Conservation (phyloP, 805 yeast genomes). For the Pichia manshurica region DNA sequence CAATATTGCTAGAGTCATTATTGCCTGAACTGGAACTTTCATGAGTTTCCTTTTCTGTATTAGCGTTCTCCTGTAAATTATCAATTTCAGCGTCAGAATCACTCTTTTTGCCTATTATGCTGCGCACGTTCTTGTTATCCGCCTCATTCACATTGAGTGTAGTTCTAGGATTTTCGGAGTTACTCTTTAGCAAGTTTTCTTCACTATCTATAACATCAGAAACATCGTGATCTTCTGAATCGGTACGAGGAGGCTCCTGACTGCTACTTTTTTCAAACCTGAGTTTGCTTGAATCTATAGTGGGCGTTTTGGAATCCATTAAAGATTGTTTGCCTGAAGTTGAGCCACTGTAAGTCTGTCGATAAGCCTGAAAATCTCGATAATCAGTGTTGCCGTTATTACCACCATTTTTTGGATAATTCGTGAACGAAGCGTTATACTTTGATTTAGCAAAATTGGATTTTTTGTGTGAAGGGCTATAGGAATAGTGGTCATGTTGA, state of each 20-base stretch:
- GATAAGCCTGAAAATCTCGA: not conserved
- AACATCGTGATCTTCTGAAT: not conserved
- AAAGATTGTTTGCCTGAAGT: not conserved
- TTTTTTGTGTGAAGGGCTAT: not conserved
- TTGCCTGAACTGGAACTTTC: not conserved
- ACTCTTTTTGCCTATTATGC: too few relatives aligned
- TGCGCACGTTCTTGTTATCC: too few relatives aligned
- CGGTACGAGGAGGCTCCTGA: not conserved
- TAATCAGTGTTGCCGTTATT: not conserved
- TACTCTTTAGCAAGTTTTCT: not conserved
- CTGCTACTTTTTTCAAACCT: not conserved
- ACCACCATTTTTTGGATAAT: not conserved
- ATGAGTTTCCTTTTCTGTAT: too few relatives aligned
- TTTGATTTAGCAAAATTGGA: conserved; percentile 3
- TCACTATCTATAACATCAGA: not conserved
- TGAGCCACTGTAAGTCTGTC: not conserved
- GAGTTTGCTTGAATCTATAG: not conserved
- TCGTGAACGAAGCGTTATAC: not conserved
- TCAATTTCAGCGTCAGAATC: too few relatives aligned
- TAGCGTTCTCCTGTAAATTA: too few relatives aligned
- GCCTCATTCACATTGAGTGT: too few relatives aligned
- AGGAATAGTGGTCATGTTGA: not conserved
- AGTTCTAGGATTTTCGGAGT: too few relatives aligned
- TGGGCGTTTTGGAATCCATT: not conserved
- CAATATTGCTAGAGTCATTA: not conserved